phyloP scores from a whole-genome alignment of 1,139 yeast genomes.

The Hyphopichia khmerensis region DNA sequence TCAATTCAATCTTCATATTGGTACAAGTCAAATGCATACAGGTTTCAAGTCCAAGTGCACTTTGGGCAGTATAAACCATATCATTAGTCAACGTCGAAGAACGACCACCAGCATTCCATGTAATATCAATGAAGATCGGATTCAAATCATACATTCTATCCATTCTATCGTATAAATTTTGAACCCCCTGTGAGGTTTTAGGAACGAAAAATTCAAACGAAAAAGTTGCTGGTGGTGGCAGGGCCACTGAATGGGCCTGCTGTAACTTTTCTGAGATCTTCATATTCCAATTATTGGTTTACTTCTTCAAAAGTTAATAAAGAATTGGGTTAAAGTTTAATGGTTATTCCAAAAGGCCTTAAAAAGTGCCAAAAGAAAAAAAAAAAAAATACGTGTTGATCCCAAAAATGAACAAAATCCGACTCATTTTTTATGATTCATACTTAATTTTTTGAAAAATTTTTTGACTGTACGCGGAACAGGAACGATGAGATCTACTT shows the following conservation, averaged over 20 bases:
- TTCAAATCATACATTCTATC: conserved; percentile 93
- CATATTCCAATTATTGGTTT: conserved; percentile 33
- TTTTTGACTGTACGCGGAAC: no score
- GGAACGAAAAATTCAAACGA: conserved; percentile 99
- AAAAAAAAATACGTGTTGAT: background rate
- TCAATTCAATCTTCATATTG: conserved; percentile 80
- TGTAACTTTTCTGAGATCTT: conserved; percentile 53
- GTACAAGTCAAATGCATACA: conserved; percentile 99
- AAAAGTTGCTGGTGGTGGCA: conserved; percentile 65
- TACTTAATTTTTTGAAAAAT: no score
- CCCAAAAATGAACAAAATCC: background rate
- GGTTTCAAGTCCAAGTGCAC: conserved; percentile 91
- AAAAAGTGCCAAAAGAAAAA: no score
- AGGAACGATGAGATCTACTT: no score
- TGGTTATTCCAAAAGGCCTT: no score
- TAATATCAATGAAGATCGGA: conserved; percentile 90
- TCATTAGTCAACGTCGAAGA: conserved; percentile 80
- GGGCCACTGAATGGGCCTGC: conserved; percentile 44
- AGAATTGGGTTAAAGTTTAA: no score
- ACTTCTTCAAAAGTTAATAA: no score
- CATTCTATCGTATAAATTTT: conserved; percentile 93
- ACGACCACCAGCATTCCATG: conserved; percentile 98
- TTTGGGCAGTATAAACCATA: conserved; percentile 88
- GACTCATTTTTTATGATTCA: background rate
- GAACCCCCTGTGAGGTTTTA: conserved; percentile 94